Evolutionary conservation across 352 stramenopile genomes (phyloP), one percentile per base, ranked within the genome.

Genomic region (Phytophthora pisi): DNA sequence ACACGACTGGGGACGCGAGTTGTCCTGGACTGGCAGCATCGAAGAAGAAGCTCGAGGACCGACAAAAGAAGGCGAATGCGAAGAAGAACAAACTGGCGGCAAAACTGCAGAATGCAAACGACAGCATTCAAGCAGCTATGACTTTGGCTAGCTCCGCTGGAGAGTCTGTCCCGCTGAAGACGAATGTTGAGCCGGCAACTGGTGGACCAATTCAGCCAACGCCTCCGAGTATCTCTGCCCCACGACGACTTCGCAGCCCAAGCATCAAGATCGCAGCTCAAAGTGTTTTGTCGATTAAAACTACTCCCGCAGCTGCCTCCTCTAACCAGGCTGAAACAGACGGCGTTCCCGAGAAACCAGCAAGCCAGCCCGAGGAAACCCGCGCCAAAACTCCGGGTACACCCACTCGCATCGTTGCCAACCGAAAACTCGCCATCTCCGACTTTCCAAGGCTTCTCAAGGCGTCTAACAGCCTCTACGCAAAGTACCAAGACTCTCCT

Each of bases 1-100:
- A 95, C 57, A 91, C 84, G 26, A 93, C 87, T 30, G 87, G 87
- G 38, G 77, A 90, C 51, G 3, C 60, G 7, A 65, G 53, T 5
- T 93, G 85, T 42, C 43, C 73, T 4, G 69, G 62, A 5, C 70
- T 91, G 26, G 50, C 75, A 18, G 71, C 74, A 4, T 88, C 78
- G 16, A 89, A 82, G 57, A 84, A 90, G 51, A 84, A 77, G n/a
- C 64, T 68, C n/a, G 69, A 77, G 59, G 69, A 77, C 47, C 57
- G 67, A 30, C 50, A 74, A 58, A 70, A 83, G 54, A 82, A 88
- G 23, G 81, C 78, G 6, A 81, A 84, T 24, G 70, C 76, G 20
- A 87, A 90, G 56, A 84, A 61, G 73, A 61, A 60, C n/a, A 68
- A 70, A 16, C 75, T 88, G 28, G 64, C 52, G 4, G n/a, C 70